A percentile compares a stretch with the other conserved stretches of the same genome.
Evolutionary conservation across 805 yeast species (phyloP).

Genomic region (Grigorovia humatica): DNA sequence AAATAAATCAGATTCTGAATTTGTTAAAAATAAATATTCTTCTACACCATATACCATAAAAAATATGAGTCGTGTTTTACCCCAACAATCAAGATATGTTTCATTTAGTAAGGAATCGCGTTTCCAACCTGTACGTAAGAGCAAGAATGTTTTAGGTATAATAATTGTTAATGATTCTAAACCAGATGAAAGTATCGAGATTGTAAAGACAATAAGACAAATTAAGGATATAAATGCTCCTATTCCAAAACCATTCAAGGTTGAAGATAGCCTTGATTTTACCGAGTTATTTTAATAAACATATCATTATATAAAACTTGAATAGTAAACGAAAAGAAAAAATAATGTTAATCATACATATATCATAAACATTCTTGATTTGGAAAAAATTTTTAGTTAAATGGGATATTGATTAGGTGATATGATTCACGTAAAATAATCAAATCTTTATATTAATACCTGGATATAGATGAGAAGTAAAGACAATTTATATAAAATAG

Average conservation of each 20-base stretch:
- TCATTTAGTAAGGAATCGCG: slow-evolving; percentile 66
- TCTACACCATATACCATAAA: slow-evolving; percentile 58
- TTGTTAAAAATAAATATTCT: slow-evolving; percentile 40
- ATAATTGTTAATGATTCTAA: slow-evolving; percentile 57
- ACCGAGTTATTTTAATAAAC: slow-evolving; percentile 2
- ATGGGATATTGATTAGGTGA: no score
- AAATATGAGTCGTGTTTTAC: slow-evolving; percentile 82
- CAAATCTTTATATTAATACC: neutral
- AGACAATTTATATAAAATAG: neutral
- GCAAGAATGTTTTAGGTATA: slow-evolving; percentile 58
- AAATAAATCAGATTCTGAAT: slow-evolving; percentile 21
- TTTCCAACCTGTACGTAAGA: slow-evolving; percentile 74
- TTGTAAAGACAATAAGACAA: slow-evolving; percentile 79
- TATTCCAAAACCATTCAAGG: slow-evolving; percentile 26
- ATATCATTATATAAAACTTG: neutral
- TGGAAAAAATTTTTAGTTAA: neutral
- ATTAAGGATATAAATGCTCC: slow-evolving; percentile 65
- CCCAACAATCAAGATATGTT: slow-evolving; percentile 76
- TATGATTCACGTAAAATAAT: no score
- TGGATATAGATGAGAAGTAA: neutral
- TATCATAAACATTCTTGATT: neutral
- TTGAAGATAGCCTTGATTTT: slow-evolving; percentile 24
- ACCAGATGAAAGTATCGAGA: slow-evolving; percentile 50
- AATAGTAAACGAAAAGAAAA: neutral
- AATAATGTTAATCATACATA: neutral